A percentile compares a stretch with the other conserved stretches of the same genome.
Evolutionary conservation across 371 early-diverging fungal species (phyloP).

Genomic region (Mortierella sp.): DNA sequence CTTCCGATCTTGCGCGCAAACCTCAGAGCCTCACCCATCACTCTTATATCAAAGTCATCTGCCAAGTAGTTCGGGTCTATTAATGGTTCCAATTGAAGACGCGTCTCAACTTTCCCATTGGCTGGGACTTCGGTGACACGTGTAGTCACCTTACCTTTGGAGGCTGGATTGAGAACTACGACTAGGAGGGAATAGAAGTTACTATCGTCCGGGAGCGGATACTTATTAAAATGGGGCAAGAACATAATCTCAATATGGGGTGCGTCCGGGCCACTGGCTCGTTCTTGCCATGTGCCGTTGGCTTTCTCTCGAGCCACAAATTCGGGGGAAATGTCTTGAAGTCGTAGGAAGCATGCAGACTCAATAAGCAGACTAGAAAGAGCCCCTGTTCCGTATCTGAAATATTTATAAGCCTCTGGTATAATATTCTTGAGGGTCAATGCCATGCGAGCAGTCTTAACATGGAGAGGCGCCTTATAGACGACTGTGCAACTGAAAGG

Average conservation of each 20-base stretch:
- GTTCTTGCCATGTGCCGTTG: conserved; percentile 50
- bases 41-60: conserved; percentile 45
- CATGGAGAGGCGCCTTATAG: conserved; percentile 7
- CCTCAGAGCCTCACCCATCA: conserved; percentile 32
- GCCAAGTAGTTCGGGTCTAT: conserved; percentile 48
- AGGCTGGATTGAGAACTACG: conserved; percentile 39
- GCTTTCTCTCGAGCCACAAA: conserved; percentile 55
- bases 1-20: conserved; percentile 37
- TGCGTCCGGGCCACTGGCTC: conserved; percentile 38
- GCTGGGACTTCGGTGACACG: not conserved
- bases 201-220: not conserved
- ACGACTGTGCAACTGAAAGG: conserved; percentile 17
- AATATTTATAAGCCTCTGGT: conserved; percentile 15
- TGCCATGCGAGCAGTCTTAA: conserved; percentile 5
- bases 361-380: conserved; percentile 14
- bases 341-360: conserved; percentile 33
- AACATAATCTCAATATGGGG: conserved; percentile 51
- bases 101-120: conserved; percentile 22
- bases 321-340: conserved; percentile 47
- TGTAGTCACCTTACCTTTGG: conserved; percentile 12
- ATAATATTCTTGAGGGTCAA: conserved; percentile 7
- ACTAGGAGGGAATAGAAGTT: conserved; percentile 33
- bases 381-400: conserved; percentile 3
- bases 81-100: conserved; percentile 24
- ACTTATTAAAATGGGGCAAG: conserved; percentile 2